A percentile compares a stretch with the other conserved stretches of the same genome.
These are phyloP conservation scores for Solanum etuberosum DNA, from an alignment of 257 asterid species.

Conservation along the genomic window DNA sequence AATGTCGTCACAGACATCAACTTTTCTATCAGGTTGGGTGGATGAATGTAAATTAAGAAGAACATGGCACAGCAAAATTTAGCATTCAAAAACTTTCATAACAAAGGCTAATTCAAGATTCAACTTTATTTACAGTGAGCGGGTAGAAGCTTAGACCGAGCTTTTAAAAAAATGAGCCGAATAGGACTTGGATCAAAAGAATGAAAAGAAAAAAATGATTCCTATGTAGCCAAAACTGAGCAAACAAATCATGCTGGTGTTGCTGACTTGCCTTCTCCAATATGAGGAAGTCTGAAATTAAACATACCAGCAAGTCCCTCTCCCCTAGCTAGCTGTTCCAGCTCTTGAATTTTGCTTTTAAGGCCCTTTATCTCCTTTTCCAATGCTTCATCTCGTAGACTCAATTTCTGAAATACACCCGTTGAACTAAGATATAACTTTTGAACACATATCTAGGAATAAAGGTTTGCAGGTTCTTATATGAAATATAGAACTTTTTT, in stretches of 20 bases:
- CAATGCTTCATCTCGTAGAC: constrained; percentile 28
- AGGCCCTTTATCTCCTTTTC: constrained; percentile 22
- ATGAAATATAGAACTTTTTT: too few relatives aligned
- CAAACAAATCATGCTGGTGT: constrained; percentile 4
- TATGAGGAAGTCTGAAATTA: constrained; percentile 12
- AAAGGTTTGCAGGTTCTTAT: not conserved
- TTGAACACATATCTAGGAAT: not conserved
- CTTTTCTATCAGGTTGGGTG: not conserved
- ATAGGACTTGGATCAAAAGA: not conserved
- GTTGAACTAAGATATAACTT: not conserved
- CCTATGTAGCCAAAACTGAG: not conserved
- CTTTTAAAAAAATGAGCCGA: not conserved
- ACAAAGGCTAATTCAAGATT: not conserved
- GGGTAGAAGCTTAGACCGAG: not conserved
- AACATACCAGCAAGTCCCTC: constrained; percentile 33
- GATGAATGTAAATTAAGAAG: not conserved
- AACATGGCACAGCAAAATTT: not conserved
- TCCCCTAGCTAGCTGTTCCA: constrained; percentile 32
- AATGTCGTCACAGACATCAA: not conserved
- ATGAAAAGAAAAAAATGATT: not conserved
- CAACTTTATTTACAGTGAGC: not conserved
- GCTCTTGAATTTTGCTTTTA: constrained; percentile 22
- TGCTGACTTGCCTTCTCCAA: constrained; percentile 17
- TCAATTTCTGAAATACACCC: constrained; percentile 18
- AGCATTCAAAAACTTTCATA: not conserved